A percentile compares a stretch with the other conserved stretches of the same genome.
These are phyloP conservation scores for Oryza nivara DNA, from an alignment of 176 grass and related monocot genomes.

Conservation along the genomic window DNA sequence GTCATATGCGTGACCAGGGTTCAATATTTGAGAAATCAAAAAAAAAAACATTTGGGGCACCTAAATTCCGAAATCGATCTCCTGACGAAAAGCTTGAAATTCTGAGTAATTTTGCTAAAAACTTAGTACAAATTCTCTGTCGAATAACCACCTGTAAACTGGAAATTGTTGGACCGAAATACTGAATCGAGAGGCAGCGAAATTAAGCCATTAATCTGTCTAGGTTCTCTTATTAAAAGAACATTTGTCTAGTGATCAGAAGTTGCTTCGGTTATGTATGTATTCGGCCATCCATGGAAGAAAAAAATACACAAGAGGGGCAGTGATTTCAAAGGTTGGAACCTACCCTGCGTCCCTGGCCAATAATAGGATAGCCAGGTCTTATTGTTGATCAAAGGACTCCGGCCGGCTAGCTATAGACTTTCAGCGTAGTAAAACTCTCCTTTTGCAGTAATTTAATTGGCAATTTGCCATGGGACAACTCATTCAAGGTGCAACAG, in stretches of 20 bases:
- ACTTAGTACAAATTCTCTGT: background rate
- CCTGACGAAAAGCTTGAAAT: background rate
- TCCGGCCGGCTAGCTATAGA: background rate
- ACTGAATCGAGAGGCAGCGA: background rate
- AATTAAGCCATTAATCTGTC: background rate
- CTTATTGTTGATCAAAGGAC: background rate
- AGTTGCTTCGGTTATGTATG: conserved; percentile 5
- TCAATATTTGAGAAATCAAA: background rate
- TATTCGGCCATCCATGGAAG: conserved; percentile 26
- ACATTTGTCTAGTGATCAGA: background rate
- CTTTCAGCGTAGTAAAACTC: background rate
- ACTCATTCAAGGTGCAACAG: background rate
- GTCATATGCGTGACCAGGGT: background rate
- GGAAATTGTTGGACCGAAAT: background rate
- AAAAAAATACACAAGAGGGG: conserved; percentile 17
- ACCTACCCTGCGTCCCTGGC: conserved; percentile 34
- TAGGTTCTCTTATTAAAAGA: too few relatives aligned
- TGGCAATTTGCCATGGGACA: background rate
- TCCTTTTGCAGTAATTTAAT: background rate
- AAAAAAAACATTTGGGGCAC: background rate
- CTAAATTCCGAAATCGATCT: background rate
- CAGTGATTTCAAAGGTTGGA: conserved; percentile 31
- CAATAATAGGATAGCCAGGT: background rate
- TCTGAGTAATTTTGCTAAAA: background rate
- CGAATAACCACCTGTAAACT: background rate